These are phyloP conservation scores for Laguncularia racemosa DNA, from an alignment of 345 rosid species.

Conservation along the genomic window DNA sequence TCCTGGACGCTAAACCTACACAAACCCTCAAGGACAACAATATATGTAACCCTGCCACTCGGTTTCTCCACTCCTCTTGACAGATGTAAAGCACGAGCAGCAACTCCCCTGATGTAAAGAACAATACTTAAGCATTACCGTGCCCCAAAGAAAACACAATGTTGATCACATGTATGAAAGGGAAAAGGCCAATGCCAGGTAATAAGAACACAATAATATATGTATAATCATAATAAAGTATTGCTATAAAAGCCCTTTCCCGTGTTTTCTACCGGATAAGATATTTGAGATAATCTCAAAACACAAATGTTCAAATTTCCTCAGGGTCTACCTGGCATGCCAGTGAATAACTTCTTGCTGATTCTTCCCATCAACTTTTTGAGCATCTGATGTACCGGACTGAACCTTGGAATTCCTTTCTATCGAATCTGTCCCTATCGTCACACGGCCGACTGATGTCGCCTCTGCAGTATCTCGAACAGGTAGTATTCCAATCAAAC, in stretches of 20 bases:
- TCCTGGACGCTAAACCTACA: slow-evolving; percentile 94
- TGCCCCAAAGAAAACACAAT: not conserved
- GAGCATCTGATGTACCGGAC: slow-evolving; percentile 56
- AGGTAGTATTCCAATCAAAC: slow-evolving; percentile 88
- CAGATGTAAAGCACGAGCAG: slow-evolving; percentile 95
- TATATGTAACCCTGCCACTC: slow-evolving; percentile 96
- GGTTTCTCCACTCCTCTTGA: slow-evolving; percentile 99
- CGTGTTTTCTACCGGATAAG: too few relatives aligned
- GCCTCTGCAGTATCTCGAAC: slow-evolving; percentile 78
- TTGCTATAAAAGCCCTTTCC: too few relatives aligned
- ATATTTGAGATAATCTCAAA: not conserved
- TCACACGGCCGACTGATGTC: slow-evolving; percentile 36
- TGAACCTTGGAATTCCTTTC: slow-evolving; percentile 54
- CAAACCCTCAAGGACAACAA: slow-evolving; percentile 95
- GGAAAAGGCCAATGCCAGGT: not conserved
- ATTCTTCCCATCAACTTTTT: slow-evolving; percentile 69
- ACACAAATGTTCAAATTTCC: not conserved
- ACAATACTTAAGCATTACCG: slow-evolving; percentile 2
- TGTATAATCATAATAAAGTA: too few relatives aligned
- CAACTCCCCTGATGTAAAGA: slow-evolving; percentile 68
- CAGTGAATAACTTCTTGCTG: slow-evolving; percentile 79
- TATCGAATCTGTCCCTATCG: slow-evolving; percentile 57
- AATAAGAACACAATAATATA: not conserved
- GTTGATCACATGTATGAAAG: not conserved
- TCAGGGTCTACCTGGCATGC: slow-evolving; percentile 64